These are phyloP conservation scores for Aureobasidium melanogenum DNA, from an alignment of 2,329 filamentous ascomycete genomes.

Conservation along the genomic window DNA sequence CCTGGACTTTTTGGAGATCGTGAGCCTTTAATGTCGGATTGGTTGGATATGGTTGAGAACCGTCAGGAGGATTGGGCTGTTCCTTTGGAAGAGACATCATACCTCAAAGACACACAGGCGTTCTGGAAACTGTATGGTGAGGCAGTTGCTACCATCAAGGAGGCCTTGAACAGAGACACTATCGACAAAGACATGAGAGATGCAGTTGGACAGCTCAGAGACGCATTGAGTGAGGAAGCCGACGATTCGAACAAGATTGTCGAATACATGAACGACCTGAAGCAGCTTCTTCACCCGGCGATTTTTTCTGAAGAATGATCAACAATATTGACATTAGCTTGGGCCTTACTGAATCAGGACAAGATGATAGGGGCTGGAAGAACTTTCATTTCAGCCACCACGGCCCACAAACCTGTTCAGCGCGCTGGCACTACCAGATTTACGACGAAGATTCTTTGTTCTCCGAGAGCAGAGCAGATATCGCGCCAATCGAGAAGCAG, in stretches of 20 bases:
- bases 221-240: background rate
- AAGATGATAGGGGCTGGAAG: too few species aligned
- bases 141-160: conserved; percentile 15
- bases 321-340: too few species aligned
- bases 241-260: background rate
- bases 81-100: conserved; percentile 12
- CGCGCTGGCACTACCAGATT: too few species aligned
- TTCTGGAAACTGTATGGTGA: conserved; percentile 21
- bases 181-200: background rate
- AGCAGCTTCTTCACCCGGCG: background rate
- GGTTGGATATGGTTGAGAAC: conserved; percentile 10
- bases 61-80: conserved; percentile 5
- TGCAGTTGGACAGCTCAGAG: background rate
- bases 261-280: background rate
- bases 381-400: too few species aligned
- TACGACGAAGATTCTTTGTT: too few species aligned
- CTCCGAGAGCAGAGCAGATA: too few species aligned
- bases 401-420: too few species aligned
- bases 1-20: conserved; percentile 15
- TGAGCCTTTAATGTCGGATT: conserved; percentile 14
- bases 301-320: too few species aligned
- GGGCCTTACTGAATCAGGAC: too few species aligned
- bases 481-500: too few species aligned
- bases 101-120: conserved; percentile 4
- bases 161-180: conserved; percentile 5